phyloP scores from a whole-genome alignment of 2,329 filamentous ascomycete genomes.

The Claviceps capensis region DNA sequence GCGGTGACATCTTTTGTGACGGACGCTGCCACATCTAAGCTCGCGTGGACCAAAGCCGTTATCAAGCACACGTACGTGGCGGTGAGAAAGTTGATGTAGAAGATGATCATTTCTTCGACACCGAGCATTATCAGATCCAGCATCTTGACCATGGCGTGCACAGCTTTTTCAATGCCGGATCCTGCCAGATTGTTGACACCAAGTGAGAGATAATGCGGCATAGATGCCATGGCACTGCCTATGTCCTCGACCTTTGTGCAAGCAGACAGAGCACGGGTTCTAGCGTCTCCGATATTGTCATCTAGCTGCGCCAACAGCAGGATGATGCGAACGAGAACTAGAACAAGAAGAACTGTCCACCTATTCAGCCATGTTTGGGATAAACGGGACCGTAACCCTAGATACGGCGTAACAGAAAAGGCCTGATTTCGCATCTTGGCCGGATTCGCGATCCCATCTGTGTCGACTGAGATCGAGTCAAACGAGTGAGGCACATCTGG shows the following conservation, averaged over 20 bases:
- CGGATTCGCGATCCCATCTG: conserved; percentile 14
- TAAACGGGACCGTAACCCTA: conserved; percentile 75
- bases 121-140: conserved; percentile 68
- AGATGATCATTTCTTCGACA: conserved; percentile 77
- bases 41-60: conserved; percentile 67
- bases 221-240: conserved; percentile 90
- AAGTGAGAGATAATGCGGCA: conserved; percentile 86
- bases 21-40: conserved; percentile 51
- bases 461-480: conserved; percentile 22
- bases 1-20: conserved; percentile 38
- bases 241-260: conserved; percentile 88
- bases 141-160: conserved; percentile 67
- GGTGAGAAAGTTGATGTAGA: conserved; percentile 83
- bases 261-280: conserved; percentile 69
- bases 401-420: conserved; percentile 69
- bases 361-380: conserved; percentile 97
- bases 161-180: conserved; percentile 62
- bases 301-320: conserved; percentile 62
- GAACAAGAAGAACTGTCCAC: conserved; percentile 82
- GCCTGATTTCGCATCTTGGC: neutral
- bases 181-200: conserved; percentile 83
- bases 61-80: conserved; percentile 85
- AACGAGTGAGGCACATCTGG: conserved; percentile 9
- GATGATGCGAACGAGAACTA: conserved; percentile 71
- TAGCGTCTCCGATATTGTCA: conserved; percentile 61